Evolutionary conservation across 2,329 filamentous ascomycete species (phyloP), one percentile per base, ranked within the genome.

Genomic region (Ascochyta lentis): DNA sequence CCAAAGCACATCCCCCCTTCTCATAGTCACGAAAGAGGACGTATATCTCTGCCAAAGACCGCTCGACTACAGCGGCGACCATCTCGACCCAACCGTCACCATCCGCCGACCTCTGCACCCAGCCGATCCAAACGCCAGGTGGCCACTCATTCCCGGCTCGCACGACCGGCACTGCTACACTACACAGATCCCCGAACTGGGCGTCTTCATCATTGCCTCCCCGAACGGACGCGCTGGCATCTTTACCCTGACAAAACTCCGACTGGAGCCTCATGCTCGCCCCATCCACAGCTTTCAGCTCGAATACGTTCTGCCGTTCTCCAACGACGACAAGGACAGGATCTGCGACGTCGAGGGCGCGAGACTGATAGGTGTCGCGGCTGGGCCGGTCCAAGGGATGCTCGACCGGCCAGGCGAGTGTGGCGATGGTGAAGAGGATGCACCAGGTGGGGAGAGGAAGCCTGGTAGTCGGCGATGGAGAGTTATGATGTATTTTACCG

Each of bases 401-500:
- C 61, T 75, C 48, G 67, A 69, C 35, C 34, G 58, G 29, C 49
- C 41, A 13, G 66, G 64, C 15, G 51, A 53, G 15, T 10, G 49
- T 43, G 15, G 54, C 7, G 34, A 40, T 61, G 53, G 65, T 58
- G 68, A 29, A 72, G 78, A 63, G 79, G 60, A 80, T 4, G 19
- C 3, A 1, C 8, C 8, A 3, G 6, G 8, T 7, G 24, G 4
- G 12, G 24, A 19, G 2, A 16, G 9, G 4, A 29, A 27, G 23
- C 6, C 10, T 13, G 19, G 29, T 4, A 19, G 12, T n/a, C 16
- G 53, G 6, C n/a, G 84, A 54, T 92, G 88, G 81, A 79, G 89
- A 55, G 63, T 94, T 54, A 83, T 94, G 70, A 75, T 93, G 73
- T 86, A 90, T 70, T 93, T 89, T 70, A 82, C 83, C 54, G 86